phyloP scores from a whole-genome alignment of 1,139 yeast genomes.

The Candida sp. region DNA sequence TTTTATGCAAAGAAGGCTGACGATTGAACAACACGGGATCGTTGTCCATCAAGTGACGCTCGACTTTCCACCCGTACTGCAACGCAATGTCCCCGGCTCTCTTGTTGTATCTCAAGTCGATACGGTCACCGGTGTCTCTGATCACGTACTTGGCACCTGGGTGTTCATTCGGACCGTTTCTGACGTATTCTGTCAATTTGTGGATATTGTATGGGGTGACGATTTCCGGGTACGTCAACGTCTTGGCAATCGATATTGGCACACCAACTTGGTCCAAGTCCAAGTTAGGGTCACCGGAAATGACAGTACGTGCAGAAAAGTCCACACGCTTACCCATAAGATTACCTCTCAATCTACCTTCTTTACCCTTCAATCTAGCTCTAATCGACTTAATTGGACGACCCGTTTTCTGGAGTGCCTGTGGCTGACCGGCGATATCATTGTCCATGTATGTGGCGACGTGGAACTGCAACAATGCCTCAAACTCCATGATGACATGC shows the following conservation, averaged over 20 bases:
- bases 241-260: slow-evolving; percentile 95
- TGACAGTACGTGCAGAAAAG: slow-evolving; percentile 98
- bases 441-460: slow-evolving; percentile 99
- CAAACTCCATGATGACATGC: slow-evolving; percentile 96
- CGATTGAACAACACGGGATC: slow-evolving; percentile 99
- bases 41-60: slow-evolving; percentile 96
- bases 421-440: slow-evolving; percentile 99
- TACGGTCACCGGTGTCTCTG: slow-evolving; percentile 98
- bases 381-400: slow-evolving; percentile 98
- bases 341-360: slow-evolving; percentile 98
- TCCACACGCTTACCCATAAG: slow-evolving; percentile 99
- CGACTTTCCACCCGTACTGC: slow-evolving; percentile 99
- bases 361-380: slow-evolving; percentile 99
- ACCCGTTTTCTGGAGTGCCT: slow-evolving; percentile 98
- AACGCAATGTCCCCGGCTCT: slow-evolving; percentile 98
- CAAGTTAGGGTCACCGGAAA: slow-evolving; percentile 98
- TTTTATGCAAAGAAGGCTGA: slow-evolving; percentile 98
- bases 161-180: slow-evolving; percentile 99
- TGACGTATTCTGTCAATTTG: slow-evolving; percentile 86
- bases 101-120: slow-evolving; percentile 94
- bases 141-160: slow-evolving; percentile 99
- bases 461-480: slow-evolving; percentile 93
- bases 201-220: slow-evolving; percentile 98
- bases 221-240: slow-evolving; percentile 94
- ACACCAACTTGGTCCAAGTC: slow-evolving; percentile 99